Base-by-base conservation (phyloP, 805 yeast species). In the Candida corydali region DNA sequence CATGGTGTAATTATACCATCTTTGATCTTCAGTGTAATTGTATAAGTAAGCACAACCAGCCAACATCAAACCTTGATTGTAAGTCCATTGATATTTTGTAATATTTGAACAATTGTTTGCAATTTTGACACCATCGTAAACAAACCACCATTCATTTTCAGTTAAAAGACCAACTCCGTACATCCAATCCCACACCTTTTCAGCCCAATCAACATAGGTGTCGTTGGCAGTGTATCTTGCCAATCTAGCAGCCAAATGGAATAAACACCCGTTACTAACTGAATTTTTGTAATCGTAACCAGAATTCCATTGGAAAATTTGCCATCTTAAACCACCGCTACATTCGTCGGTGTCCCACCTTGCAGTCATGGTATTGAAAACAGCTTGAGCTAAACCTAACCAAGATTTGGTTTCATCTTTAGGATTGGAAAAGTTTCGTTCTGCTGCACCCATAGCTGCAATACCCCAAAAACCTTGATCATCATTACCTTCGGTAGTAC, bases 401-500 rank as follows among this genome's bases (percentile, higher is more conserved):
- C 73, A 67, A 2, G 58, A 56, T 40, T 60, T 56, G 10, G 41
- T 45, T 20, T 54, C 52, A 39, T 64, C 64, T 3, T 39, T 41
- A 4, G 71, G 69, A 50, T 81, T 78, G 1, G 86, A 65, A 55
- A 88, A 88, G 61, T 86, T 86, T 54, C 82, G 72, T 59, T 91
- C 98, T 0, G 94, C 94, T 1, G 97, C 97, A 19, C 78, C 80
- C 83, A 91, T 86, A 3, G 80, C 94, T 1, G 95, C 83, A 42
- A 93, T 69, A 4, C 96, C 98, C 98, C 98, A 91, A 58, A 91
- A 87, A 2, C 86, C 96, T 65, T 91, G 98, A 68, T 91, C 98
- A 70, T 91, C 98, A 55, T 91, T 91, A 52, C 98, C 98, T 63
- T 91, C 97, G 2, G 95, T 85, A 24, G 88, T 79, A 8, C 89